Base-by-base conservation (phyloP, 345 rosid genomes). In the Pistacia vera region DNA sequence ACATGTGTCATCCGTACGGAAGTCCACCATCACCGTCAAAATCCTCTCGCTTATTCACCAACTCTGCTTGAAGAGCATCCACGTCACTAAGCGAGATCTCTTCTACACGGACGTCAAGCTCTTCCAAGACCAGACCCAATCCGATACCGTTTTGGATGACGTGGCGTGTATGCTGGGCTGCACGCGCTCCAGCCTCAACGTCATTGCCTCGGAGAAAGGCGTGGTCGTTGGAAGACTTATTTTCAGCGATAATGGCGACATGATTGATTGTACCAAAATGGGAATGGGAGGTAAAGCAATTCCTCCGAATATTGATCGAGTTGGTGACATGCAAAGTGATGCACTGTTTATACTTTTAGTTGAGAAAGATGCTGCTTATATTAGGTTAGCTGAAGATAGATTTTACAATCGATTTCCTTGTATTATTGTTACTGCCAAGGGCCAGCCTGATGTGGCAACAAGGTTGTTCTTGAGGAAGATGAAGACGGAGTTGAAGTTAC, bases 261-360 rank as follows among this genome's bases (percentile, higher is more conserved):
- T 96, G 97, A 96, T 96, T 63, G 99, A 96, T 70, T 93, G 98
- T 74, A 96, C 99, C 1, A 93, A 93, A 77, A 93, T 93, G 99
- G 97, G 99, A 11, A 93, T 96, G 92, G 99, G 97, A n/a, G 98
- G 98, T 67, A 96, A 96, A 82, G 99, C 98, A 0, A 96, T 96
- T 17, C 99, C 99, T 1, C 99, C 98, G 0, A 96, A 96, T 63
- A 96, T 96, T 0, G 98, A 96, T 28, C 74, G 99, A 48, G 99
- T 96, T 10, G 99, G 98, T 5, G 97, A 93, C 75, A 93, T 96
- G 99, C 86, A 86, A 79, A 92, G 97, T 20, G 99, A 96, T 80
- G 99, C 99, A 0, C 61, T 84, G 81, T 96, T 96, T 64, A 91
- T 96, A 63, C 84, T 93, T 16, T 80, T 96, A 73, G 98, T 96